Base-by-base conservation (phyloP, 176 grass and related monocot species). In the Poa pratensis region DNA sequence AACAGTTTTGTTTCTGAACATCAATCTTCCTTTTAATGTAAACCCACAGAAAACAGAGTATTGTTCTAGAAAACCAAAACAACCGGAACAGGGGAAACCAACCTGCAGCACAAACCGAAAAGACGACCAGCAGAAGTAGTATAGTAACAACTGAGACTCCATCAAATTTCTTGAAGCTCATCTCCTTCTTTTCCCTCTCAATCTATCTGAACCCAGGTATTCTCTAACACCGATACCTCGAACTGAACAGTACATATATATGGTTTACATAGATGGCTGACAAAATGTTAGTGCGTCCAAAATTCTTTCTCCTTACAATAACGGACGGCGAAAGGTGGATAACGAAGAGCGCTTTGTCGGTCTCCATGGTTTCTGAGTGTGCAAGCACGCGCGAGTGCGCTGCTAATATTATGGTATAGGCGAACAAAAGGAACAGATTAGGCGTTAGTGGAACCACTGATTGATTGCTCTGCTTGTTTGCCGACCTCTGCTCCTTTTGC, bases 101-200 rank as follows among this genome's bases (percentile, higher is more conserved):
- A 94, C 92, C 90, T 92, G 85, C 82, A 0, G 80, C 39, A 18
- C 77, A 86, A 52, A 87, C 84, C 16, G 61, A 90, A 72, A 90
- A 20, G 20, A 76, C n/a, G 48, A 94, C 24, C 24, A 91, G 68
- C 55, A 90, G 35, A 42, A 89, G 51, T 42, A 88, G 48, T 69
- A 87, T 32, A 77, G 88, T 34, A 81, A 91, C 14, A 50, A 49
- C 24, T n/a, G 49, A 85, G 82, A 43, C 88, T 54, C 53, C 68
- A 19, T 72, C 45, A 19, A 59, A 61, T 82, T 30, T 77, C 64
- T 51, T 66, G 20, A 71, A 81, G 61, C 62, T 43, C 81, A 84
- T 87, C 13, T 81, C 64, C 22, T 12, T 10, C 22, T 68, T 82
- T 20, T 61, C 4, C 3, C 23, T 54, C 26, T 24, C 63, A 26